Evolutionary conservation across 2,329 filamentous ascomycete species (phyloP).

Genomic region (Penicillium paneum): DNA sequence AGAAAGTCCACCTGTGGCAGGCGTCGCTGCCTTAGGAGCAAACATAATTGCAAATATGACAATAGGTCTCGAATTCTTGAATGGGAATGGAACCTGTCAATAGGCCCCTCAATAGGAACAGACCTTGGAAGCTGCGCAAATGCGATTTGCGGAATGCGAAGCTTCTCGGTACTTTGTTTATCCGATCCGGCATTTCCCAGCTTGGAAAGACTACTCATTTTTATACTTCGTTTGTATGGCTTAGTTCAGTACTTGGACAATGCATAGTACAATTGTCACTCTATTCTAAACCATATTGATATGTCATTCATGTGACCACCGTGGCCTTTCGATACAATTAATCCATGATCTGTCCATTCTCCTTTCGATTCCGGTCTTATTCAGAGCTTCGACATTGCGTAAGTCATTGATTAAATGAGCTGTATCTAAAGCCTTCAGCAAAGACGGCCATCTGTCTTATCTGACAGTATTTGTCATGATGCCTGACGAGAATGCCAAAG

Average conservation of each 20-base stretch:
- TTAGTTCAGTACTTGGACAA: not conserved
- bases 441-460: not conserved
- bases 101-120: not conserved
- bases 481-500: slow-evolving; percentile 1
- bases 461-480: slow-evolving; percentile 2
- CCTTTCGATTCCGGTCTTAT: not conserved
- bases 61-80: slow-evolving; percentile 1
- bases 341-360: not conserved
- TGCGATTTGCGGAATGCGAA: slow-evolving; percentile 20
- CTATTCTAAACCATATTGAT: not conserved
- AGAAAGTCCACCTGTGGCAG: slow-evolving; percentile 42
- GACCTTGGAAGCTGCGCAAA: not conserved
- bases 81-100: slow-evolving; percentile 11
- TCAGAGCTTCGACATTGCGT: not conserved
- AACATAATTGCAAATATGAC: slow-evolving; percentile 31
- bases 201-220: not conserved
- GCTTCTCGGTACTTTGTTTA: slow-evolving; percentile 14
- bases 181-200: slow-evolving; percentile 7
- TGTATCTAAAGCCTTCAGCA: not conserved
- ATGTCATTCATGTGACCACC: not conserved
- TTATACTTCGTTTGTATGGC: not conserved
- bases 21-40: slow-evolving; percentile 35
- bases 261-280: not conserved
- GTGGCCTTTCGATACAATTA: not conserved
- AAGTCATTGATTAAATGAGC: not conserved